Evolutionary conservation across 169 alveolate genomes (phyloP), one percentile per base, ranked within the genome.

Genomic region (Plasmodium coatneyi): DNA sequence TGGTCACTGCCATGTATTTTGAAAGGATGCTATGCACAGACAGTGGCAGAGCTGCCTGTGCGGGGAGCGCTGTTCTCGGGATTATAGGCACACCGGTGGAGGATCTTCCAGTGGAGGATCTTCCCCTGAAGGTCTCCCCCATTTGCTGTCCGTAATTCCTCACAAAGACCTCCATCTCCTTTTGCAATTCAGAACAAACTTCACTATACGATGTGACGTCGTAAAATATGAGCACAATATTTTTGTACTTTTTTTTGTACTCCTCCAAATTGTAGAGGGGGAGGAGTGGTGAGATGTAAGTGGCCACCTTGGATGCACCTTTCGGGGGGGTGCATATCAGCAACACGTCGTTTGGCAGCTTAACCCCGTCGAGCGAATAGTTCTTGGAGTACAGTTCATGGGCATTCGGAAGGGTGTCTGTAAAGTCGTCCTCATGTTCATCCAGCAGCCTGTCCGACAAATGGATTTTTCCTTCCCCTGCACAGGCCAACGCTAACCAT

Each of bases 341-440:
- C 46, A 86, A 16, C 32, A 86, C 46, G 60, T 86, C 93, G 71
- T 86, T 74, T 9, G 93, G 93, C 14, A 86, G 56, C 80, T 86
- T 72, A 5, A 86, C 71, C 39, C 66, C 71, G 22, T 70, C 93
- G 30, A 76, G 80, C 9, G 70, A 76, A 41, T 86, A 76, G 66
- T 86, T 86, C 66, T 86, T 78, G 56, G 93, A 86, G 19, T 86
- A 86, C 66, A 86, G 60, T 34, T 86, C 41, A 4, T 76, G 86
- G 25, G 80, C 34, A 5, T 30, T 6, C 7, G 60, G 60, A 12
- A 49, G 25, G 60, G 19, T 12, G 5, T 49, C 7, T 16, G 60
- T 3, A 10, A 43, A 43, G 1, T 43, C 19, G 9, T 2, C 70
- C 72, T 1, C n/a, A 66, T 10, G n/a, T 1, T 25, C 16, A 36